Evolutionary conservation across 2,329 filamentous ascomycete species (phyloP), one percentile per base, ranked within the genome.

Genomic region (Neofusicoccum laricinum): DNA sequence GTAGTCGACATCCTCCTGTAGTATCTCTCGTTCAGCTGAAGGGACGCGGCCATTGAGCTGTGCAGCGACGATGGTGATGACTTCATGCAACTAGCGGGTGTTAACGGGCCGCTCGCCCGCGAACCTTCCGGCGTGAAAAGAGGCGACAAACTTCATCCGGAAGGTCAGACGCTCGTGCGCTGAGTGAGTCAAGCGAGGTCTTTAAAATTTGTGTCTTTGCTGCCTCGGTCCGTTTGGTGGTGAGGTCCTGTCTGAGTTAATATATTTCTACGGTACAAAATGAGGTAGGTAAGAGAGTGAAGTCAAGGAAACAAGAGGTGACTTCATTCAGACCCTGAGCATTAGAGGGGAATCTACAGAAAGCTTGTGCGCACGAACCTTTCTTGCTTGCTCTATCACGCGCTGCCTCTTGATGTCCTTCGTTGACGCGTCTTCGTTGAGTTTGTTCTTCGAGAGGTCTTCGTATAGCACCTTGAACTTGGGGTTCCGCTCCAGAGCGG

Each of bases 401-500:
- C 77, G 75, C 68, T 79, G 74, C 69, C 77, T 79, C 67, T 76
- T 77, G 25, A 76, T 76, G 46, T 79, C 71, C 40, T 71, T 74
- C 1, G 80, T 78, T 2, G 79, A 79, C n/a, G 77, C 79, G 73
- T 82, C 77, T 1, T 68, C 51, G 62, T 80, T 79, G 4, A 82
- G 67, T 69, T 78, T 80, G 53, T 77, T 75, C 0, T 73, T 71
- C 50, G 74, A 76, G 0, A 83, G 69, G 66, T 82, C 79, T 50
- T 77, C 75, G 69, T 82, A 81, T 1, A 83, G 70, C 0, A 75
- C 70, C 15, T 79, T 78, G 63, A 83, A 82, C 38, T 76, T 77
- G 0, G 80, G 78, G 61, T 82, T 81, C 0, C 73, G 71, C 25
- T 77, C 68, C 0, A 80, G 65, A 0, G 76, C 68, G 1, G 66